phyloP scores from a whole-genome alignment of 768 basidiomycete genomes.

The Chiua virens region DNA sequence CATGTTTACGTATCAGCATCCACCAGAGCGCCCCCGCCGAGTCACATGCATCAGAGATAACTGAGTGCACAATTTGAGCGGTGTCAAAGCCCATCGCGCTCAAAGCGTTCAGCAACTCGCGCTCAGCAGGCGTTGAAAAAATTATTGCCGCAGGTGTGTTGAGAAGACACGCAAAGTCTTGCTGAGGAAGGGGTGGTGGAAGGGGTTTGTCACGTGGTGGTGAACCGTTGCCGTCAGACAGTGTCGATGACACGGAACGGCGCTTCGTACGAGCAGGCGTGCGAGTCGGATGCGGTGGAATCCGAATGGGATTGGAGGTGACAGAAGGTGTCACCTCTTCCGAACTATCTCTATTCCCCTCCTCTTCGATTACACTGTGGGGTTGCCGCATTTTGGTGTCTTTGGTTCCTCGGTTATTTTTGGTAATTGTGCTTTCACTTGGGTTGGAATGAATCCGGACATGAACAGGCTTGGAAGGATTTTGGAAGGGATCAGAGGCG shows the following conservation, averaged over 20 bases:
- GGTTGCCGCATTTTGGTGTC: slow-evolving; percentile 40
- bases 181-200: slow-evolving; percentile 36
- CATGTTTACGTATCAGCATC: slow-evolving; percentile 86
- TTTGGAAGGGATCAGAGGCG: slow-evolving; percentile 43
- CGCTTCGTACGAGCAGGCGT: slow-evolving; percentile 96
- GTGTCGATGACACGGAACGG: slow-evolving; percentile 87
- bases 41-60: slow-evolving; percentile 90
- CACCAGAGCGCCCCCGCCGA: slow-evolving; percentile 92
- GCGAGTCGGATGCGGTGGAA: slow-evolving; percentile 69
- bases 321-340: slow-evolving; percentile 10
- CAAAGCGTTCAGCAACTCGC: slow-evolving; percentile 74
- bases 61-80: slow-evolving; percentile 93
- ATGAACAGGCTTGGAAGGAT: slow-evolving; percentile 14
- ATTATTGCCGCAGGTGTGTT: slow-evolving; percentile 70
- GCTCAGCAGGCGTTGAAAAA: slow-evolving; percentile 84
- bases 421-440: slow-evolving; percentile 63
- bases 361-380: slow-evolving; percentile 56
- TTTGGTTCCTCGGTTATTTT: slow-evolving; percentile 29
- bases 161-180: slow-evolving; percentile 66
- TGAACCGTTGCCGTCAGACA: slow-evolving; percentile 62
- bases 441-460: slow-evolving; percentile 47
- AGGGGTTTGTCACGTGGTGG: slow-evolving; percentile 48
- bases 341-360: slow-evolving; percentile 14
- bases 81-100: slow-evolving; percentile 85
- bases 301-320: slow-evolving; percentile 23